These are phyloP conservation scores for Podospora sp. DNA, from an alignment of 495 filamentous ascomycete genomes.

Conservation along the genomic window DNA sequence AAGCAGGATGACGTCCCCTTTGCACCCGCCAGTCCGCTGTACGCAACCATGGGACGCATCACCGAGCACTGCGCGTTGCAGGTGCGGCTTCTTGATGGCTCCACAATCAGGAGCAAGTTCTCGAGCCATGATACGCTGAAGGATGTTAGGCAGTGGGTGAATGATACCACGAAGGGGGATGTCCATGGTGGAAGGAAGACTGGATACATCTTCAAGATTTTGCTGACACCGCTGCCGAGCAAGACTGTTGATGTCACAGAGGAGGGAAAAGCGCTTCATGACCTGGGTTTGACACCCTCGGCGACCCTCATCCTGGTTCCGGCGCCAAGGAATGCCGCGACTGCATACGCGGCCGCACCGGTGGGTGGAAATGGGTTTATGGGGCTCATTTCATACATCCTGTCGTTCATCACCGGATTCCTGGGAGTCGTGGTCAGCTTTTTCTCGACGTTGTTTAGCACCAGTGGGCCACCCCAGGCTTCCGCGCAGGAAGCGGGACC, in stretches of 20 bases:
- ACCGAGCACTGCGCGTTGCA: conserved; percentile 66
- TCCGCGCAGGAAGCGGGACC: conserved; percentile 14
- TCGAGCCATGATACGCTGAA: conserved; percentile 63
- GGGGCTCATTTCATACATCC: conserved; percentile 56
- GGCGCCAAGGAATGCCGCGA: conserved; percentile 60
- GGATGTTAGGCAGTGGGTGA: conserved; percentile 79
- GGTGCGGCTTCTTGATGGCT: conserved; percentile 82
- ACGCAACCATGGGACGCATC: conserved; percentile 21
- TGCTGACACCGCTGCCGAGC: conserved; percentile 77
- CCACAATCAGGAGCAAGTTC: conserved; percentile 73
- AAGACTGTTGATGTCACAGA: conserved; percentile 70
- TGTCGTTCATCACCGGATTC: conserved; percentile 47
- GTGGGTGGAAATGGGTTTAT: conserved; percentile 47
- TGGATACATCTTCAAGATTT: conserved; percentile 83
- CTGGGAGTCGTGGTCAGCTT: conserved; percentile 32
- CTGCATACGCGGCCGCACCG: conserved; percentile 52
- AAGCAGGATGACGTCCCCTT: conserved; percentile 6
- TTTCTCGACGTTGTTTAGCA: conserved; percentile 39
- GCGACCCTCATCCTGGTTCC: conserved; percentile 79
- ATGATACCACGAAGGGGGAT: conserved; percentile 41
- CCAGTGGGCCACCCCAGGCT: conserved; percentile 14
- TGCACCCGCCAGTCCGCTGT: conserved; percentile 25
- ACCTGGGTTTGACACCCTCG: conserved; percentile 71
- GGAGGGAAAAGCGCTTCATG: conserved; percentile 65
- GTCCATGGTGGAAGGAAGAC: background rate